Evolutionary conservation across 768 basidiomycete species (phyloP).

Genomic region (Calocybe gangraenosa): DNA sequence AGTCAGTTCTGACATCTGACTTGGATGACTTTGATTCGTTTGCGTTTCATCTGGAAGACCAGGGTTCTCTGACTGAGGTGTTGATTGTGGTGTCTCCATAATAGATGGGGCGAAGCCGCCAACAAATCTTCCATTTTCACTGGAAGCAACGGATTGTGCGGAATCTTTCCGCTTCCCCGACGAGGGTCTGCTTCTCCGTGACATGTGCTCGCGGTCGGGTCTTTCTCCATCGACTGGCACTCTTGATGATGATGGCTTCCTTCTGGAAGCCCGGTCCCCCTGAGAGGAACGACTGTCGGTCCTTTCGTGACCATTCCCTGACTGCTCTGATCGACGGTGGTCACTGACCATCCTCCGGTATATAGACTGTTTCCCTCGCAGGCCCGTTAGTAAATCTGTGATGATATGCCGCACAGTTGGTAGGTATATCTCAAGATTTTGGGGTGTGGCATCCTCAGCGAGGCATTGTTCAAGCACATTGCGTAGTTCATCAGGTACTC

Average conservation of each 20-base stretch:
- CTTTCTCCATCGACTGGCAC: conserved; percentile 35
- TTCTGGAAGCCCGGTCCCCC: conserved; percentile 36
- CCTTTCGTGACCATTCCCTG: conserved; percentile 40
- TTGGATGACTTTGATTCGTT: conserved; percentile 9
- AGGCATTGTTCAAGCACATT: conserved; percentile 86
- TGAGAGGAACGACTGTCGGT: conserved; percentile 58
- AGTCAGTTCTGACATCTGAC: conserved; percentile 2
- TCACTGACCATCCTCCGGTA: conserved; percentile 77
- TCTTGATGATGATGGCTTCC: conserved; percentile 42
- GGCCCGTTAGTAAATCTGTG: conserved; percentile 85
- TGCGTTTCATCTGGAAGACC: conserved; percentile 8
- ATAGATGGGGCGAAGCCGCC: conserved; percentile 43
- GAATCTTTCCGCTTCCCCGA: conserved; percentile 33
- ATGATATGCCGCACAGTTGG: conserved; percentile 91
- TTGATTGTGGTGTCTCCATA: conserved; percentile 10
- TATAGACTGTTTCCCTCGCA: conserved; percentile 87
- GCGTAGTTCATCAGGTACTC: conserved; percentile 87
- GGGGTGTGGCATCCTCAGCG: conserved; percentile 81
- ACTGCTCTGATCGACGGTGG: conserved; percentile 45
- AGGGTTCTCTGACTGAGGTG: conserved; percentile 13
- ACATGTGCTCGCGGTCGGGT: conserved; percentile 33
- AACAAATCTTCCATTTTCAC: conserved; percentile 36
- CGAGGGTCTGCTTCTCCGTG: conserved; percentile 37
- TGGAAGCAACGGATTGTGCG: conserved; percentile 18
- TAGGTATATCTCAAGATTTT: conserved; percentile 85